Conservation (phyloP, 495 filamentous ascomycete genomes). For the Chlorociboria aeruginascens region DNA sequence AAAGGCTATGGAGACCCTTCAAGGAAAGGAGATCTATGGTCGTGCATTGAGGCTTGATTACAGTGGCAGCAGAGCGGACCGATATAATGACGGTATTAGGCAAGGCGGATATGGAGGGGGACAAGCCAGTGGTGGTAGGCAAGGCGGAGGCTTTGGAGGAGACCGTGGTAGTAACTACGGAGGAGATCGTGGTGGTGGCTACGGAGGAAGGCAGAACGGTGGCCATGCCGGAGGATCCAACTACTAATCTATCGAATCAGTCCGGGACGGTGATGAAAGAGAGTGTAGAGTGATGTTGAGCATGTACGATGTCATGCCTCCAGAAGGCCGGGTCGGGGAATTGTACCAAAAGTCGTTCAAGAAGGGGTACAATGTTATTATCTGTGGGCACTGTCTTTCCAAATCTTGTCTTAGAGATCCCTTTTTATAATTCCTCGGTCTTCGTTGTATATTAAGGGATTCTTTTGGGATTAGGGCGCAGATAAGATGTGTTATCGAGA, state of each 20-base stretch:
- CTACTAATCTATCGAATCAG: background rate
- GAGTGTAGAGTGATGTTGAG: background rate
- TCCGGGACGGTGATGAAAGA: background rate
- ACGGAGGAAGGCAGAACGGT: background rate
- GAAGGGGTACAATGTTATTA: background rate
- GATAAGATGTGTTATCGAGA: conserved; percentile 2
- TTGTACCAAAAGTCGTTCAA: conserved; percentile 11
- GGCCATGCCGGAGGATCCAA: background rate
- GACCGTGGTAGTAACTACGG: too few relatives aligned
- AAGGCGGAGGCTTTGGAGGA: too few relatives aligned
- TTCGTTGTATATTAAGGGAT: conserved; percentile 16
- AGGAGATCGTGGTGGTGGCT: background rate
- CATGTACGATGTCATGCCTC: background rate
- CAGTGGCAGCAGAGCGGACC: conserved; percentile 21
- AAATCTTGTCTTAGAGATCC: conserved; percentile 16
- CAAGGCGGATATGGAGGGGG: background rate
- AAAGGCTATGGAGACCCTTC: conserved; percentile 43
- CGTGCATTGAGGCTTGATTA: conserved; percentile 58
- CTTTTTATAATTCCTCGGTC: background rate
- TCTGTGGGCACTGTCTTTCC: conserved; percentile 6
- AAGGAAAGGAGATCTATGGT: conserved; percentile 48
- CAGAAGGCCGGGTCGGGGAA: background rate
- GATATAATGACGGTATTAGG: background rate
- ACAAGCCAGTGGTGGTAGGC: too few relatives aligned
- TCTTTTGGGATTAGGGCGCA: conserved; percentile 11